These are phyloP conservation scores for Daldinia decipiens DNA, from an alignment of 495 filamentous ascomycete species.

Conservation along the genomic window DNA sequence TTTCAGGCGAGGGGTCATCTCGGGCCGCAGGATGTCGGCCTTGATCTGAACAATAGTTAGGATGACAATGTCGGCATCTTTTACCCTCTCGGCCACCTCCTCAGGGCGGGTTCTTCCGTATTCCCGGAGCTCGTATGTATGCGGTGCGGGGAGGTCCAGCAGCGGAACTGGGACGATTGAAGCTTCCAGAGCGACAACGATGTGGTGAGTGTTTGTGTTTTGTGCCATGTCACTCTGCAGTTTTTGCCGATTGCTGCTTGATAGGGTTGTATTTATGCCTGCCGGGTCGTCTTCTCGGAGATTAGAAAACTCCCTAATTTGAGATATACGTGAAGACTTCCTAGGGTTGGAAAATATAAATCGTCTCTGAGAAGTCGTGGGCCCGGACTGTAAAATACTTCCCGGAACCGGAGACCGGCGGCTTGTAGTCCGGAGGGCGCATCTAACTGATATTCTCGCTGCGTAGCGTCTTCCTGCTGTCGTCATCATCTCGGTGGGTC, in stretches of 20 bases:
- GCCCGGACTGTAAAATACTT: slow-evolving; percentile 29
- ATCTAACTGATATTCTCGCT: slow-evolving; percentile 1
- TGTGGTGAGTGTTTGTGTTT: slow-evolving; percentile 40
- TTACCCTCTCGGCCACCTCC: slow-evolving; percentile 52
- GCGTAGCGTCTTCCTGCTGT: background rate
- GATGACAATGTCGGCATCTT: slow-evolving; percentile 62
- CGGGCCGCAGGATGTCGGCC: slow-evolving; percentile 52
- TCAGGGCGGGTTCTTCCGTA: slow-evolving; percentile 45
- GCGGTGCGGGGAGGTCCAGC: slow-evolving; percentile 51
- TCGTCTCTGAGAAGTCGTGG: background rate
- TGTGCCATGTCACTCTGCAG: background rate
- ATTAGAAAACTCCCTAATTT: background rate
- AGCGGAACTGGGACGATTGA: slow-evolving; percentile 56
- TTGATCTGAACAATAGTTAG: slow-evolving; percentile 54
- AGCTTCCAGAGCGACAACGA: slow-evolving; percentile 61
- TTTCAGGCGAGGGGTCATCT: slow-evolving; percentile 50
- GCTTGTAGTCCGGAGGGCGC: slow-evolving; percentile 32
- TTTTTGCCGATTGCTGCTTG: background rate
- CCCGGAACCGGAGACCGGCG: slow-evolving; percentile 28
- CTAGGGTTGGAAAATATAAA: background rate
- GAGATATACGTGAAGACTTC: background rate
- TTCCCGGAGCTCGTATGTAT: slow-evolving; percentile 51
- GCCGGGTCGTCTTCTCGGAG: background rate
- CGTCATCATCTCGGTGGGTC: slow-evolving; percentile 1
- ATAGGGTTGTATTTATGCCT: background rate